Evolutionary conservation across 257 asterid species (phyloP).

Genomic region (Solanum megistacrolobum): DNA sequence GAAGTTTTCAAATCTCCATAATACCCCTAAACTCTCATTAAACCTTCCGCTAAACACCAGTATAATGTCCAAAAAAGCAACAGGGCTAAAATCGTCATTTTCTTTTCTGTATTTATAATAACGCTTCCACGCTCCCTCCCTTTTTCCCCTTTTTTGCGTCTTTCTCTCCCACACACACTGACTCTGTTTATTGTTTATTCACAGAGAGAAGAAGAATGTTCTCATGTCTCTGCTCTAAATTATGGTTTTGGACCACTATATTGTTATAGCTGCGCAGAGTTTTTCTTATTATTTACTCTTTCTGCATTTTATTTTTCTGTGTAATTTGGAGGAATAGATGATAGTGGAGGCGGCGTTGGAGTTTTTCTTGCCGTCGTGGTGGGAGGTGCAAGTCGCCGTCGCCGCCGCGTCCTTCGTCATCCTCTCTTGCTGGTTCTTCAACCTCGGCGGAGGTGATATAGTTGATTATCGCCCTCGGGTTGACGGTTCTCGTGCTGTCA

Average conservation of each 20-base stretch:
- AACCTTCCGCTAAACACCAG: background rate
- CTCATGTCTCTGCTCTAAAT: background rate
- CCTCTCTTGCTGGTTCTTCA: slow-evolving; percentile 45
- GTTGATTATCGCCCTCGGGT: slow-evolving; percentile 24
- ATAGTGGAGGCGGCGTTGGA: slow-evolving; percentile 33
- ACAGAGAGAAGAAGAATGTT: background rate
- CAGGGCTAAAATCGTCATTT: background rate
- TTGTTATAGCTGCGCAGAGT: background rate
- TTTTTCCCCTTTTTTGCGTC: background rate
- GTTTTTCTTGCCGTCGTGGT: slow-evolving; percentile 68
- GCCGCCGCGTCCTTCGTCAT: slow-evolving; percentile 59
- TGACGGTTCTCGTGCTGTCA: slow-evolving; percentile 17
- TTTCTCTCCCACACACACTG: background rate
- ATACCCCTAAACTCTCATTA: background rate
- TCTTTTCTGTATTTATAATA: background rate
- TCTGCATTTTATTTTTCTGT: background rate
- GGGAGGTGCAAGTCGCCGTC: slow-evolving; percentile 75
- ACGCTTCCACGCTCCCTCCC: background rate
- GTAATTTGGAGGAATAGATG: slow-evolving; percentile 11
- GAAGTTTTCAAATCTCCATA: background rate
- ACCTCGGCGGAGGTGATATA: slow-evolving; percentile 22
- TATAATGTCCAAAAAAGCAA: background rate
- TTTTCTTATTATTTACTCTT: background rate
- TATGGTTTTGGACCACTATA: background rate
- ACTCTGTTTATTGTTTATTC: background rate